Evolutionary conservation across 179 eudicot genomes (phyloP).

Genomic region (Beta lomatogona): DNA sequence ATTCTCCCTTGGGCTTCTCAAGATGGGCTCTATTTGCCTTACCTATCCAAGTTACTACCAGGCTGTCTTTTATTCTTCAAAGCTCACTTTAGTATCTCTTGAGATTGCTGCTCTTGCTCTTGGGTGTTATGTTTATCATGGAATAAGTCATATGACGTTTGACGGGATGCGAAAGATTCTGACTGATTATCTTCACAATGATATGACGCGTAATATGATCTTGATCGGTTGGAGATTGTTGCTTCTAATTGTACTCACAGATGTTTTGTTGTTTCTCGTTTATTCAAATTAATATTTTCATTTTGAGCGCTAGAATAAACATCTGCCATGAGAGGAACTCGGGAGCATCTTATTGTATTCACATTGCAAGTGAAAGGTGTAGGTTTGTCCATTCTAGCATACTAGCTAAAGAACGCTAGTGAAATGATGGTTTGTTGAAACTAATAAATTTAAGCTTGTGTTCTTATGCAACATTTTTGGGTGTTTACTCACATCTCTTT

Average conservation of each 20-base stretch:
- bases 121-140: neutral
- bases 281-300: neutral
- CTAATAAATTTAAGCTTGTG: neutral
- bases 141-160: slow-evolving; percentile 10
- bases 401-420: neutral
- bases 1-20: slow-evolving; percentile 2
- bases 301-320: neutral
- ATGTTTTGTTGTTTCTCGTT: neutral
- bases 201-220: slow-evolving; percentile 8
- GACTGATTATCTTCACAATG: slow-evolving; percentile 19
- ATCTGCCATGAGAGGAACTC: slow-evolving; percentile 1
- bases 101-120: slow-evolving; percentile 19
- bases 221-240: slow-evolving; percentile 11
- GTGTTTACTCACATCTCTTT: neutral
- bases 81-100: slow-evolving; percentile 8
- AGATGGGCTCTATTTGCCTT: slow-evolving; percentile 13
- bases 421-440: slow-evolving; percentile 2
- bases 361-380: neutral
- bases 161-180: slow-evolving; percentile 8
- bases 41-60: slow-evolving; percentile 19
- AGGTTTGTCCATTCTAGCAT: neutral
- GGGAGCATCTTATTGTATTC: neutral
- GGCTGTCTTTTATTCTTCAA: slow-evolving; percentile 17
- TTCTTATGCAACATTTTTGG: neutral
- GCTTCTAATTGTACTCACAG: neutral